Evolutionary conservation across 1,284 basidiomycete species (phyloP), one percentile per base, ranked within the genome.

Genomic region (Sanghuangporus weigelae): DNA sequence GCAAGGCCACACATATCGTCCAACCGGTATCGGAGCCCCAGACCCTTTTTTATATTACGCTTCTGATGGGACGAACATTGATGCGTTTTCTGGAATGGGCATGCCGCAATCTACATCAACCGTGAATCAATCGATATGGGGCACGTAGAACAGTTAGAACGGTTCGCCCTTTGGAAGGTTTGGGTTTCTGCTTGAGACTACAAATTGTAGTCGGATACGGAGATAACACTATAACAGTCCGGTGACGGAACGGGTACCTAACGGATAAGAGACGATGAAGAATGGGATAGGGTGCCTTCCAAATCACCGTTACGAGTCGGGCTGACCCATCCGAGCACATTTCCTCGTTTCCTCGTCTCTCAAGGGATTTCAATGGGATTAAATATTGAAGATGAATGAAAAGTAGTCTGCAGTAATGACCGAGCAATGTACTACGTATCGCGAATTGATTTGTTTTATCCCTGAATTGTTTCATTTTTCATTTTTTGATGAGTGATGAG

Each of bases 71-170:
- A 55, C 21, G 36, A 36, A 19, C 11, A 3, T 31, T 2, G 21
- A 35, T 10, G 6, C 44, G 42, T 19, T 16, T n/a, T 19, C 35
- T 53, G 49, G 42, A 16, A 46, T 16, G 35, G 36, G 39, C n/a
- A 46, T 46, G 16, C 44, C 44, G 16, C 44, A 46, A 14, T n/a
- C 48, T 14, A 16, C 49, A 4, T 10, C 49, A 11, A 16, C 49
- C 31, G 44, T 59, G 7, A 21, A 59, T 31, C 44, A 36, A 35
- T 59, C 57, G 12, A 59, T 59, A 26, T 59, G 57, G 57, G 44
- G 44, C 10, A 59, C 57, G 16, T 59, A 42, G 14, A 31, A 46
- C 4, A n/a, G 19, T n/a, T 5, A 14, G 44, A 11, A n/a, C 19
- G 14, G 19, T 44, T 46, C 1, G 11, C 26, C 26, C 5, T 31